Evolutionary conservation across 139 green algal species (phyloP).

Genomic region (Chlorella sp.): DNA sequence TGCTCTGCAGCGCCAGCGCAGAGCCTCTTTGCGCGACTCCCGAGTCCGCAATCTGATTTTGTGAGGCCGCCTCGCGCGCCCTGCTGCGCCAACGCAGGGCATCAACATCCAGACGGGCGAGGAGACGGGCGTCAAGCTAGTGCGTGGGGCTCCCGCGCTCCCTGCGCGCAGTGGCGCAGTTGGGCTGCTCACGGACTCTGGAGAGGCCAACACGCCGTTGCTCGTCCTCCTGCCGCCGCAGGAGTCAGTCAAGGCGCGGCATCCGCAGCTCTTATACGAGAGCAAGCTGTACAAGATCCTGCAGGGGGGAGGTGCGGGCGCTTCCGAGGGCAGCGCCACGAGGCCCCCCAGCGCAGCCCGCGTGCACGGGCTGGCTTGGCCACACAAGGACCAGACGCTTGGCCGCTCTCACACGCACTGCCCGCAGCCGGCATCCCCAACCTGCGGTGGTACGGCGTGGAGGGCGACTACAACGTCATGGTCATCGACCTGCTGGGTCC

Average conservation of each 20-base stretch:
- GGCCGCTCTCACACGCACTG: no score
- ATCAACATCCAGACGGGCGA: constrained; percentile 93
- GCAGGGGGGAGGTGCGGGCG: constrained; percentile 79
- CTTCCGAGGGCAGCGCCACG: no score
- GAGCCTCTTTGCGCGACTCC: no score
- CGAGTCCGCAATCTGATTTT: no score
- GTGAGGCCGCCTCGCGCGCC: no score
- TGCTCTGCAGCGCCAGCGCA: no score
- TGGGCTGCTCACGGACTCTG: no score
- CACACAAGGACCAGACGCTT: background rate
- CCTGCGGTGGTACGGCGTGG: constrained; percentile 95
- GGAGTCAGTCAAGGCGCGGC: constrained; percentile 81
- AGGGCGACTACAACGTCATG: constrained; percentile 99
- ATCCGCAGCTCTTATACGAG: constrained; percentile 92
- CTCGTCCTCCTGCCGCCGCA: no score
- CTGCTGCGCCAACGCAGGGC: background rate
- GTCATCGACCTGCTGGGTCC: constrained; percentile 97
- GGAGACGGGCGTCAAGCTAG: constrained; percentile 98
- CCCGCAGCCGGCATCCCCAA: constrained; percentile 93
- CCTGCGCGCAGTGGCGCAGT: no score
- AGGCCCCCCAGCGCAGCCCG: background rate
- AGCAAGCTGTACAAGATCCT: constrained; percentile 94
- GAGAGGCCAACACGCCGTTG: no score
- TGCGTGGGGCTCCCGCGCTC: no score
- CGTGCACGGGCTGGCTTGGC: background rate